A percentile compares a stretch with the other conserved stretches of the same genome.
Conservation (phyloP, 2,329 filamentous ascomycete species). For the Aspergillus piperis region DNA sequence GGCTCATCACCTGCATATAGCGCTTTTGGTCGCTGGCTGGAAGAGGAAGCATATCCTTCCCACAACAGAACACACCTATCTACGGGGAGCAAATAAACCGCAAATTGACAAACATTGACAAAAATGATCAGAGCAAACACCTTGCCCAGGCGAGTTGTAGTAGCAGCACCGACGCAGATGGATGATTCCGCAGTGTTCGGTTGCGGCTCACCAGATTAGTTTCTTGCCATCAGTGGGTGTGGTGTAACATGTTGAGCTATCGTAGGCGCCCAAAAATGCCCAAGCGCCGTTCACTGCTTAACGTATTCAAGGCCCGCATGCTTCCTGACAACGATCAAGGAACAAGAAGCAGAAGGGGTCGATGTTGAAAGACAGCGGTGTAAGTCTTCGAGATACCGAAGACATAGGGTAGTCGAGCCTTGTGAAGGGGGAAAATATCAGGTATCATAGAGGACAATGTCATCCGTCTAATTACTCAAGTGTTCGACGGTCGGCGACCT, state of each 20-base stretch:
- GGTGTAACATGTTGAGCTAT: neutral
- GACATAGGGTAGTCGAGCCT: neutral
- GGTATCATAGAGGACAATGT: neutral
- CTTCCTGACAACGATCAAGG: neutral
- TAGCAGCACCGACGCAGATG: neutral
- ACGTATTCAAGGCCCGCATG: neutral
- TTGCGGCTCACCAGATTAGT: neutral
- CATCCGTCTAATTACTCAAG: neutral
- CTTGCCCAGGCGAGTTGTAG: neutral
- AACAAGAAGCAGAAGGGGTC: neutral
- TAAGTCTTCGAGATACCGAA: neutral
- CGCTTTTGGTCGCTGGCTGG: constrained; percentile 6
- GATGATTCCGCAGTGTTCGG: neutral
- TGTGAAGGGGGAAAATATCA: neutral
- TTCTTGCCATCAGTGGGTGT: neutral
- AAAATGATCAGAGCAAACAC: constrained; percentile 12
- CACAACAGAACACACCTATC: constrained; percentile 34
- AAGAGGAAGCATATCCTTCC: constrained; percentile 9
- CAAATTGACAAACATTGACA: neutral
- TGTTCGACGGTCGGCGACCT: neutral
- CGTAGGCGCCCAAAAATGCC: neutral
- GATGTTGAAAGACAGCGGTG: neutral
- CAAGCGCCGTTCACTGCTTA: neutral
- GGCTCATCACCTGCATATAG: constrained; percentile 2
- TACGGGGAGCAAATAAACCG: constrained; percentile 31